A percentile compares a stretch with the other conserved stretches of the same genome.
These are phyloP conservation scores for Pseudogymnoascus sp. DNA, from an alignment of 2,329 filamentous ascomycete genomes.

Conservation along the genomic window DNA sequence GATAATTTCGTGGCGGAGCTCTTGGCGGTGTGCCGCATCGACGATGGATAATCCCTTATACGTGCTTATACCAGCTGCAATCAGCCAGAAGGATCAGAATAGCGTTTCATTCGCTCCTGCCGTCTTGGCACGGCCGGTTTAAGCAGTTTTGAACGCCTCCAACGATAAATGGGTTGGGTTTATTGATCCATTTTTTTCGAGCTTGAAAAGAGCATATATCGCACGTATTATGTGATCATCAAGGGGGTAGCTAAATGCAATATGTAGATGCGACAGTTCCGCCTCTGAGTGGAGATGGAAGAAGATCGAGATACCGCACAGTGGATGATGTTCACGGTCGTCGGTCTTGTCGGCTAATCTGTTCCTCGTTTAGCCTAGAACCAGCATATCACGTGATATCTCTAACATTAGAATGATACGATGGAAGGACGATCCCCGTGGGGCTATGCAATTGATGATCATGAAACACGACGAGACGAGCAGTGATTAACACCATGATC, in stretches of 20 bases:
- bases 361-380: background rate
- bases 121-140: background rate
- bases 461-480: background rate
- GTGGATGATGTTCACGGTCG: background rate
- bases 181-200: background rate
- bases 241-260: background rate
- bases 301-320: background rate
- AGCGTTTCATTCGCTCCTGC: background rate
- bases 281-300: background rate
- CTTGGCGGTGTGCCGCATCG: background rate
- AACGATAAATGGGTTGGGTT: background rate
- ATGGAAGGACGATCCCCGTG: background rate
- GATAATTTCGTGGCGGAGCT: background rate
- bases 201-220: background rate
- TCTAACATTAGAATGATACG: background rate
- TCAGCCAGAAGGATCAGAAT: background rate
- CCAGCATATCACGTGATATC: background rate
- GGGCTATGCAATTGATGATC: background rate
- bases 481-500: background rate
- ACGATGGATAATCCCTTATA: background rate
- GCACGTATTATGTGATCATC: background rate
- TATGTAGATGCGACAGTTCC: conserved; percentile 1
- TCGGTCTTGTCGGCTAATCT: background rate
- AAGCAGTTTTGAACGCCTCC: background rate
- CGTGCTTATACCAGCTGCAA: background rate